phyloP scores from a whole-genome alignment of 2,329 filamentous ascomycete species.

The Trichoderma oligosporum region DNA sequence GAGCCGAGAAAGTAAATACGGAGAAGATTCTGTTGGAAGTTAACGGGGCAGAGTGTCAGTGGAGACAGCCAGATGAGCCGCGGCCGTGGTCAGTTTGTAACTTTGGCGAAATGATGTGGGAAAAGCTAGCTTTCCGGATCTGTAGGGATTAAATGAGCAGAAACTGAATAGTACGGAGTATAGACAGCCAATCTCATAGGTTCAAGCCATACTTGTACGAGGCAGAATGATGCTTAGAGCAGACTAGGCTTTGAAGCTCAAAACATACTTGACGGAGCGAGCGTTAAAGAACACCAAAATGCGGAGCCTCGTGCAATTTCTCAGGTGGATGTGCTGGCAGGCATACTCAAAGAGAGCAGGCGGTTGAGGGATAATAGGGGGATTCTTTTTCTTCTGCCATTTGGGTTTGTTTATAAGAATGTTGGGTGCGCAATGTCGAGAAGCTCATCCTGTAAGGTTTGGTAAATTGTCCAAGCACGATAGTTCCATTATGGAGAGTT shows the following conservation, averaged over 20 bases:
- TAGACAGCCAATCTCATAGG: not conserved
- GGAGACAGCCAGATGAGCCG: conserved; percentile 3
- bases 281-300: conserved; percentile 7
- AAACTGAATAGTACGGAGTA: not conserved
- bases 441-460: not conserved
- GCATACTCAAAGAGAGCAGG: conserved; percentile 3
- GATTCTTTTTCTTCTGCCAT: conserved; percentile 2
- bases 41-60: not conserved
- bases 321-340: conserved; percentile 16
- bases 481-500: conserved; percentile 24
- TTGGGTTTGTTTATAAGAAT: conserved; percentile 1
- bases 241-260: not conserved
- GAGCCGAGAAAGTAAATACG: not conserved
- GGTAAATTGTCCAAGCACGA: not conserved
- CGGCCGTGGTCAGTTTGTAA: not conserved
- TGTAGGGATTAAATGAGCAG: not conserved
- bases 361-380: conserved; percentile 11
- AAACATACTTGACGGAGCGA: not conserved
- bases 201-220: conserved; percentile 9
- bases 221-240: not conserved
- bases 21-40: not conserved
- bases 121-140: not conserved
- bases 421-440: not conserved
- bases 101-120: not conserved
- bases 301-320: conserved; percentile 16